Percentiles rank a stretch among this genome's conserved stretches.
phyloP scores from a whole-genome alignment of 306 rosid species.

The Acacia crassicarpa region DNA sequence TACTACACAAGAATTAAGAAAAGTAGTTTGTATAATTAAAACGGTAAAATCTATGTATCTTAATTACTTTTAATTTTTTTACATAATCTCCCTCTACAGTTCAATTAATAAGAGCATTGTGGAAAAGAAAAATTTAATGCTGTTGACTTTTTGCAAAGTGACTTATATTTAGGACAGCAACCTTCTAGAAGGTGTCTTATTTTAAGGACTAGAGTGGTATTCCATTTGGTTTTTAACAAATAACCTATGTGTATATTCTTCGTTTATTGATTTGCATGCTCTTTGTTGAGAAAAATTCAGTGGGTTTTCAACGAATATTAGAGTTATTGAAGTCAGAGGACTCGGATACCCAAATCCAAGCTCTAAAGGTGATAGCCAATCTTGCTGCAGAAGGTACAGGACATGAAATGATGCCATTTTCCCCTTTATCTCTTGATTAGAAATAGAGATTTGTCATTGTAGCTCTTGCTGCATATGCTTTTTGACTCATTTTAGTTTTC shows the following conservation, averaged over 20 bases:
- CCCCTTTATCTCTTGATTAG: background rate
- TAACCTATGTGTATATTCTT: background rate
- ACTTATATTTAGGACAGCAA: too few relatives aligned
- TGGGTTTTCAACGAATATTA: constrained; percentile 65
- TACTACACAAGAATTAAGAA: too few relatives aligned
- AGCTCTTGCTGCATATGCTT: background rate
- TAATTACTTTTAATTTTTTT: too few relatives aligned
- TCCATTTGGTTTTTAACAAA: background rate
- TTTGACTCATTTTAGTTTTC: background rate
- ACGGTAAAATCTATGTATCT: too few relatives aligned
- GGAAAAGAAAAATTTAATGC: too few relatives aligned
- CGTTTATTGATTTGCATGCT: constrained; percentile 22
- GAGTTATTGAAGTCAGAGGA: constrained; percentile 64
- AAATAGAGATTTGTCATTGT: background rate
- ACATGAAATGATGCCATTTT: background rate
- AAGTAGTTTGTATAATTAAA: too few relatives aligned
- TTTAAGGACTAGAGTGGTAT: too few relatives aligned
- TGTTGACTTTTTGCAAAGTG: too few relatives aligned
- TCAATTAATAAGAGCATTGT: too few relatives aligned
- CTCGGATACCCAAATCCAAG: constrained; percentile 60
- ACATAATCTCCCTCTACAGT: too few relatives aligned
- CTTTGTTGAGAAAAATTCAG: constrained; percentile 38
- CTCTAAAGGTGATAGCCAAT: constrained; percentile 78
- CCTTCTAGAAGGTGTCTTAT: too few relatives aligned
- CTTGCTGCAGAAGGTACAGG: constrained; percentile 77